Evolutionary conservation across 1,284 basidiomycete genomes (phyloP).

Genomic region (Ceratobasidium sp.): DNA sequence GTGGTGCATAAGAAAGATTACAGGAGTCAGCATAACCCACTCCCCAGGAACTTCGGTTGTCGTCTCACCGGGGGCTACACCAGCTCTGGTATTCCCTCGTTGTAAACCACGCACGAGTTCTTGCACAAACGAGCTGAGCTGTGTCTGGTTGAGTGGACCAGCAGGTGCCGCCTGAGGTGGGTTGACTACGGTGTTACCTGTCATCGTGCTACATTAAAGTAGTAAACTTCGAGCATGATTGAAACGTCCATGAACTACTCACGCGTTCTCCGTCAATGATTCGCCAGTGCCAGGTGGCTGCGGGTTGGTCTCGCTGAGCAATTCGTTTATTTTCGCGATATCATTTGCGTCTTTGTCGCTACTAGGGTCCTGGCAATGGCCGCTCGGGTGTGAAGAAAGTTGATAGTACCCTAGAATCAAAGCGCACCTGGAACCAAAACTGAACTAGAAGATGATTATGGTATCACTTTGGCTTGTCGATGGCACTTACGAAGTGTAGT

Average conservation of each 20-base stretch:
- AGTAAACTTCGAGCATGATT: neutral
- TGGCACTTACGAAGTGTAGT: slow-evolving; percentile 77
- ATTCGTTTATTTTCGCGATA: slow-evolving; percentile 45
- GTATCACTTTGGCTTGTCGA: neutral
- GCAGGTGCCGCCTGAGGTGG: slow-evolving; percentile 1
- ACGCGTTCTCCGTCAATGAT: neutral
- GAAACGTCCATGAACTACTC: neutral
- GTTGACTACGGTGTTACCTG: neutral
- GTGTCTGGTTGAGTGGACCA: slow-evolving; percentile 34
- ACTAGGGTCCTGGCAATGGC: slow-evolving; percentile 31
- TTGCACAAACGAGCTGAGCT: slow-evolving; percentile 35
- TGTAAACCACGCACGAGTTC: slow-evolving; percentile 26
- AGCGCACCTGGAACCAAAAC: slow-evolving; percentile 85
- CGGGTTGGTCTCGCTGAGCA: slow-evolving; percentile 30
- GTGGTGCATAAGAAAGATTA: neutral
- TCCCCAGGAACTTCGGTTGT: neutral
- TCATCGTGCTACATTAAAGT: slow-evolving; percentile 6
- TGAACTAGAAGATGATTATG: slow-evolving; percentile 54
- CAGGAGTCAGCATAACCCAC: neutral
- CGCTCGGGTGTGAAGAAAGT: neutral
- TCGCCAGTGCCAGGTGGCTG: slow-evolving; percentile 9
- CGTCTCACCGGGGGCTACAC: slow-evolving; percentile 27
- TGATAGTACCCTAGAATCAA: neutral
- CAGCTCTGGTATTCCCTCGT: slow-evolving; percentile 16
- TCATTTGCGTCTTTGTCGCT: slow-evolving; percentile 34